phyloP scores from a whole-genome alignment of 2,329 filamentous ascomycete species.

The Aphanoascus verrucosus region DNA sequence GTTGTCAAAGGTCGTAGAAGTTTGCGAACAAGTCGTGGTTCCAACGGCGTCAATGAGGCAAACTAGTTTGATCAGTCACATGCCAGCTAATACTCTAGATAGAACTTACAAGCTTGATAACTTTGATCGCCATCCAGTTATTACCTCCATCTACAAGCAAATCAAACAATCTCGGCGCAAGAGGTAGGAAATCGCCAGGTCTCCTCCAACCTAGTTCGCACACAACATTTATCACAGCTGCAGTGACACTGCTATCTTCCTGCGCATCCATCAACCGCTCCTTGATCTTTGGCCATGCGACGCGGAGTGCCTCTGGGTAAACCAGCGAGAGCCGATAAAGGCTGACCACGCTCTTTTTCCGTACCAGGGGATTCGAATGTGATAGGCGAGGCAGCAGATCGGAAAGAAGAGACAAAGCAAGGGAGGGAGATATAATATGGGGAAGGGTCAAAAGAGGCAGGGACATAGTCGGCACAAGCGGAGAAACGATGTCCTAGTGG shows the following conservation, averaged over 20 bases:
- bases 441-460: conserved; percentile 84
- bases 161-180: conserved; percentile 86
- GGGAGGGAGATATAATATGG: conserved; percentile 83
- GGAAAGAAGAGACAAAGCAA: conserved; percentile 78
- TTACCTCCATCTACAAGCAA: conserved; percentile 83
- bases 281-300: conserved; percentile 96
- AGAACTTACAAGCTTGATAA: conserved; percentile 75
- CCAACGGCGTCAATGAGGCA: conserved; percentile 82
- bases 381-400: conserved; percentile 78
- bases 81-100: not conserved
- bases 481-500: conserved; percentile 53
- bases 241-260: conserved; percentile 86
- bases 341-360: conserved; percentile 94
- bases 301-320: conserved; percentile 86
- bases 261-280: conserved; percentile 80
- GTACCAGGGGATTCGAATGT: conserved; percentile 72
- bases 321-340: conserved; percentile 87
- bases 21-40: conserved; percentile 84
- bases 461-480: conserved; percentile 63
- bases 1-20: conserved; percentile 80
- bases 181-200: conserved; percentile 82
- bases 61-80: conserved; percentile 49
- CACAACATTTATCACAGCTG: conserved; percentile 91
- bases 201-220: conserved; percentile 92
- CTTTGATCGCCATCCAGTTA: conserved; percentile 99